Percentiles rank a stretch among this genome's conserved stretches.
Conservation (phyloP, 805 yeast species). For the Suhomyces faveliae region DNA sequence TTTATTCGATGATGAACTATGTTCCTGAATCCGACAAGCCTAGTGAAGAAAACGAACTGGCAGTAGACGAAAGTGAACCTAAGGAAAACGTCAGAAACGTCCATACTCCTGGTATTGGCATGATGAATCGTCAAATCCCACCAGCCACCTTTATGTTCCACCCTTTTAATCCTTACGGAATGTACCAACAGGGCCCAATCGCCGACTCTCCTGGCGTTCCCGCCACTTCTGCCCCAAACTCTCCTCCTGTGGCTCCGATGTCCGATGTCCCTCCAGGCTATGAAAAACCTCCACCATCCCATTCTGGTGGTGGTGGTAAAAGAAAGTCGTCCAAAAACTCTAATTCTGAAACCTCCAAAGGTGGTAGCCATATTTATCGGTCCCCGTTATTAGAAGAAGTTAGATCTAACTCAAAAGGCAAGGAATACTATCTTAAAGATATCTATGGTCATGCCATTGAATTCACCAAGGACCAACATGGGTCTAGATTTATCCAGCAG, state of each 20-base stretch:
- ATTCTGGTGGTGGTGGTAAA: conserved; percentile 1
- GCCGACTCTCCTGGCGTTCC: background rate
- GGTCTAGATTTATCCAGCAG: conserved; percentile 94
- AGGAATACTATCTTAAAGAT: conserved; percentile 63
- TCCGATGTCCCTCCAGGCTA: conserved; percentile 7
- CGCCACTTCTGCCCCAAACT: background rate
- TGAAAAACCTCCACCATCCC: conserved; percentile 13
- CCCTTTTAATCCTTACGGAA: conserved; percentile 49
- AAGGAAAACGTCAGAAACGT: conserved; percentile 7
- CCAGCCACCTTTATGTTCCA: conserved; percentile 46
- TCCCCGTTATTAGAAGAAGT: conserved; percentile 85
- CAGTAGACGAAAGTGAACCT: conserved; percentile 7
- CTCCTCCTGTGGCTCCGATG: conserved; percentile 1
- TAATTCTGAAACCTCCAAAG: conserved; percentile 9
- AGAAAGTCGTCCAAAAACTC: conserved; percentile 18
- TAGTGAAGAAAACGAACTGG: conserved; percentile 5
- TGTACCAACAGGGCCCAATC: conserved; percentile 27
- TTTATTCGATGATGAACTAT: conserved; percentile 33
- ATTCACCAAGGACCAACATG: conserved; percentile 94
- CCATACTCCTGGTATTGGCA: conserved; percentile 31
- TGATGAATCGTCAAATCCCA: conserved; percentile 34
- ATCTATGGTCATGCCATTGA: conserved; percentile 86
- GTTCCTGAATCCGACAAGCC: conserved; percentile 11
- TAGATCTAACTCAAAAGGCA: conserved; percentile 60
- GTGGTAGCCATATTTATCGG: conserved; percentile 54